Evolutionary conservation across 2,329 filamentous ascomycete species (phyloP), one percentile per base, ranked within the genome.

Genomic region (Alternaria brassicae): DNA sequence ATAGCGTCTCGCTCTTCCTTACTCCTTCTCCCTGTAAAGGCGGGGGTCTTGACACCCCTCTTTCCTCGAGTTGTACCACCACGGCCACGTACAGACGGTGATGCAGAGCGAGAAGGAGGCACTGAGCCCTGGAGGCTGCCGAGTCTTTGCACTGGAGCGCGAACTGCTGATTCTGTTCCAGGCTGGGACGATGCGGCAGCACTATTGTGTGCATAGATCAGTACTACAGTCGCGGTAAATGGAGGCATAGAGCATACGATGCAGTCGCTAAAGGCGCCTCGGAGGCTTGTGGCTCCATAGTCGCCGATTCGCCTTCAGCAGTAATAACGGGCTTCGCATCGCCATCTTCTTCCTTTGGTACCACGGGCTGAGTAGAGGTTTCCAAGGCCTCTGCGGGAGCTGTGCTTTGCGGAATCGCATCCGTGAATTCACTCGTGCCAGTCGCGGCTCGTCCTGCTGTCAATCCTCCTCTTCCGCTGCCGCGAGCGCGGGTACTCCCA

Each of bases 1-100:
- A 79, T 70, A 48, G 81, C 79, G 28, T 79, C 80, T 56, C 81
- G 74, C 44, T 79, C 78, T 40, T 79, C 77, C 60, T 81, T 80
- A 60, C 79, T 82, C 53, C 81, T 70, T 52, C 81, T 74, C 12
- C 79, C 80, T 15, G 74, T 78, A 56, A 80, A 81, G 36, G 77
- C 79, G 4, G 81, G 81, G 50, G 76, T 73, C 7, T 69, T 61
- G 28, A 63, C 55, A n/a, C 68, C 64, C 49, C 71, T 71, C 54
- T 74, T 78, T 25, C 74, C 71, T 53, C 67, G 60, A 5, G 50
- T 58, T 23, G 69, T 63, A 27, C 62, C 65, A 17, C 72, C 70
- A 19, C 73, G 72, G 30, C 61, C 61, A 7, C 69, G 72, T 40
- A 72, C 60, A 8, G 71, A 66, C 3, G 70, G 72, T 2, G 74